These are phyloP conservation scores for Lactarius sanguifluus DNA, from an alignment of 768 basidiomycete species.

Conservation along the genomic window DNA sequence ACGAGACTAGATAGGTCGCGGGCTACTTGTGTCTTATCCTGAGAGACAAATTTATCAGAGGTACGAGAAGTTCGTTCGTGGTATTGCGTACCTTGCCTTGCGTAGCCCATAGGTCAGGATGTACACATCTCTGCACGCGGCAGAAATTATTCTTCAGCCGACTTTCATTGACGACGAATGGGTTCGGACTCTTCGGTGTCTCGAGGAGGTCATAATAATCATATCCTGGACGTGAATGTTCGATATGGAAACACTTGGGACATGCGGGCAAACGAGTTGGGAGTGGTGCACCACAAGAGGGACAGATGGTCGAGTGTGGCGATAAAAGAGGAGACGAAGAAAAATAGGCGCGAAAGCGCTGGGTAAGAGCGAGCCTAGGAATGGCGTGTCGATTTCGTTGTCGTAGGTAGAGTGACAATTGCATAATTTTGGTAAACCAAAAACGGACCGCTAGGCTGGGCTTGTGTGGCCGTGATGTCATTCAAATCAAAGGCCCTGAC, in stretches of 20 bases:
- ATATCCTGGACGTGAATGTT: slow-evolving; percentile 23
- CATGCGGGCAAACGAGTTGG: slow-evolving; percentile 74
- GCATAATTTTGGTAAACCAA: neutral
- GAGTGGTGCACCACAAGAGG: slow-evolving; percentile 59
- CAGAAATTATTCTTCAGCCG: slow-evolving; percentile 69
- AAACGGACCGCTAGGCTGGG: neutral
- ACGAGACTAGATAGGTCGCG: slow-evolving; percentile 68
- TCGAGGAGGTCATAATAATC: slow-evolving; percentile 71
- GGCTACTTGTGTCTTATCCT: slow-evolving; percentile 61
- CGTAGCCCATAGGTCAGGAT: slow-evolving; percentile 84
- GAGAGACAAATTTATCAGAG: neutral
- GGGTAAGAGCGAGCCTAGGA: neutral
- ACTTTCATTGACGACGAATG: slow-evolving; percentile 64
- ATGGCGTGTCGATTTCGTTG: neutral
- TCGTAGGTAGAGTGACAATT: slow-evolving; percentile 1
- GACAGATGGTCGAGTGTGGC: slow-evolving; percentile 42
- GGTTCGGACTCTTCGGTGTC: slow-evolving; percentile 59
- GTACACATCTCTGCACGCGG: slow-evolving; percentile 70
- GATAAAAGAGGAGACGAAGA: neutral
- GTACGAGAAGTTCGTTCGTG: neutral
- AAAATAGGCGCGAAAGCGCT: neutral
- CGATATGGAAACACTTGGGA: slow-evolving; percentile 64
- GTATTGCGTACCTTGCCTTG: slow-evolving; percentile 50
- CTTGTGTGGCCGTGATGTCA: slow-evolving; percentile 12
- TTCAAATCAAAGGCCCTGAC: neutral